Conservation (phyloP, 2,329 filamentous ascomycete species). For the Epichloe festucae region DNA sequence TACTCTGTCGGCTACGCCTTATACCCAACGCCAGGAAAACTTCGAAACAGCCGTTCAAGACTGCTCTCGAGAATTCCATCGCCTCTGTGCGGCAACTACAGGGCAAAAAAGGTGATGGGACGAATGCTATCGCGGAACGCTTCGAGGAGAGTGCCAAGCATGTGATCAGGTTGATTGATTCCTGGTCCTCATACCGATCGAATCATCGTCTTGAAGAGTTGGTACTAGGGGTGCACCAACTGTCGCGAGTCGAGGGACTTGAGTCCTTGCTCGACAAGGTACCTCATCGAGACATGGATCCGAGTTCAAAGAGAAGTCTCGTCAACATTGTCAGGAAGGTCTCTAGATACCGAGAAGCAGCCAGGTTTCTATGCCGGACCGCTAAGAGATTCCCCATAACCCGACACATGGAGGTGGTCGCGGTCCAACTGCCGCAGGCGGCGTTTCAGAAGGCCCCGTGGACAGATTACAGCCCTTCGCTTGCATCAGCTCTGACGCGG, state of each 20-base stretch:
- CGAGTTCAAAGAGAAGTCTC: slow-evolving; percentile 9
- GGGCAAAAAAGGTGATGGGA: background rate
- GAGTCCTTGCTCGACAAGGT: slow-evolving; percentile 4
- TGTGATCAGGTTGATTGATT: background rate
- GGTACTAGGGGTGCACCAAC: slow-evolving; percentile 10
- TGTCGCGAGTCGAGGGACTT: slow-evolving; percentile 14
- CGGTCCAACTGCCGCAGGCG: slow-evolving; percentile 14
- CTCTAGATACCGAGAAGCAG: slow-evolving; percentile 22
- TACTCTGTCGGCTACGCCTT: slow-evolving; percentile 16
- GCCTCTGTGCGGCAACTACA: background rate
- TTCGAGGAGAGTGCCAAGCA: background rate
- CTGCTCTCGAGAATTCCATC: background rate
- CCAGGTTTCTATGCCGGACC: slow-evolving; percentile 18
- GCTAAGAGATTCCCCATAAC: slow-evolving; percentile 19
- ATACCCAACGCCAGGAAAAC: background rate
- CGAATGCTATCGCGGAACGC: background rate
- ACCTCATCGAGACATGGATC: slow-evolving; percentile 6
- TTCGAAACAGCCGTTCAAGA: background rate
- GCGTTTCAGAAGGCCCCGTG: background rate
- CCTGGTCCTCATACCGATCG: background rate
- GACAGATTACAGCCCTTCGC: background rate
- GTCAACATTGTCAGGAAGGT: slow-evolving; percentile 23
- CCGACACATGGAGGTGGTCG: slow-evolving; percentile 15
- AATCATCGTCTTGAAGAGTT: background rate
- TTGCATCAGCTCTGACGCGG: background rate